A percentile compares a stretch with the other conserved stretches of the same genome.
Conservation (phyloP, 129 eudicot genomes). For the Artemisia argyi region DNA sequence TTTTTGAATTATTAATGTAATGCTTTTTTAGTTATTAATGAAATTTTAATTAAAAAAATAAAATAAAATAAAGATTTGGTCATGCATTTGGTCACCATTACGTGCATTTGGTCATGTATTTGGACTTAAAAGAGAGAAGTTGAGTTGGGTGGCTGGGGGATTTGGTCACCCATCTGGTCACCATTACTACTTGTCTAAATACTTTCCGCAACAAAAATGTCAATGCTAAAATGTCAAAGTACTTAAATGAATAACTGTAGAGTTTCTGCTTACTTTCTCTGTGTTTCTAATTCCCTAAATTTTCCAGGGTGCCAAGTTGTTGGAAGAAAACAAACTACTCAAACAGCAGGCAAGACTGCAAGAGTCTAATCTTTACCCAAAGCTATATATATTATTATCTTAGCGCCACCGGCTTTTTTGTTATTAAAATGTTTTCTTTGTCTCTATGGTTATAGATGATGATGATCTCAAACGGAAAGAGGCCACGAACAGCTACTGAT, state of each 20-base stretch:
- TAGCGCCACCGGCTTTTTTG: not conserved
- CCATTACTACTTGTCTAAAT: too few species aligned
- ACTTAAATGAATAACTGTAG: not conserved
- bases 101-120: too few species aligned
- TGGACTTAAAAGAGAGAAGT: too few species aligned
- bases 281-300: not conserved
- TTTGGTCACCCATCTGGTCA: too few species aligned
- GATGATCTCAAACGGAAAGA: conserved; percentile 27
- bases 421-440: not conserved
- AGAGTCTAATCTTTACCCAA: not conserved
- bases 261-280: not conserved
- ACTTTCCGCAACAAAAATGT: too few species aligned
- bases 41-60: too few species aligned
- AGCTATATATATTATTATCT: not conserved
- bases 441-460: conserved; percentile 24
- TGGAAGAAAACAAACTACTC: conserved; percentile 49
- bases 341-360: conserved; percentile 34
- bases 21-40: too few species aligned
- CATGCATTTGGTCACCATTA: too few species aligned
- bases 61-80: too few species aligned
- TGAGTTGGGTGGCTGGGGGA: too few species aligned
- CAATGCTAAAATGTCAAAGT: not conserved
- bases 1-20: too few species aligned
- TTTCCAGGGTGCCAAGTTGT: conserved; percentile 38
- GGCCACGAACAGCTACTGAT: conserved; percentile 3